Evolutionary conservation across 371 early-diverging fungal species (phyloP).

Genomic region (Apophysomyces sp.): DNA sequence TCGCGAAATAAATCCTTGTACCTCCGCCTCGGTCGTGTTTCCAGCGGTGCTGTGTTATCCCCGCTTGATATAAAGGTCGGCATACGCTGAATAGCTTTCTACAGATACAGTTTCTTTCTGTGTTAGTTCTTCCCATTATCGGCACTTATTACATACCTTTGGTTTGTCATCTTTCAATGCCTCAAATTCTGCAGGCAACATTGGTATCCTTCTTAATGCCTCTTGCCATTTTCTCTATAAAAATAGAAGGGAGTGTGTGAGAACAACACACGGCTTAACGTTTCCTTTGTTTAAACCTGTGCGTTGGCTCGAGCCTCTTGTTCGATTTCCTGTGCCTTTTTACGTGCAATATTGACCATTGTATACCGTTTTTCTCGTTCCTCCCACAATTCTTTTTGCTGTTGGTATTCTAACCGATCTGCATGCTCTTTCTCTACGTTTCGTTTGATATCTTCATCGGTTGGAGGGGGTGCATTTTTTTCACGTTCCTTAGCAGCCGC

Average conservation of each 20-base stretch:
- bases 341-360: constrained; percentile 12
- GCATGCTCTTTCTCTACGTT: constrained; percentile 3
- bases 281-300: background rate
- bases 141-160: background rate
- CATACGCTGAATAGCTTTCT: background rate
- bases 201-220: constrained; percentile 14
- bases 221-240: constrained; percentile 14
- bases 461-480: background rate
- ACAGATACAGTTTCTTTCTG: too few relatives aligned
- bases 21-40: background rate
- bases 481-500: constrained; percentile 12
- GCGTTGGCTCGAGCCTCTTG: constrained; percentile 6
- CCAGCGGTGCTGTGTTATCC: background rate
- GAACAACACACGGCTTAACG: background rate
- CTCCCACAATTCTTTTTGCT: constrained; percentile 17
- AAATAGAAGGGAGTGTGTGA: background rate
- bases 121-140: background rate
- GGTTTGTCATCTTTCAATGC: background rate
- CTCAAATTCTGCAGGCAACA: constrained; percentile 7
- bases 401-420: background rate
- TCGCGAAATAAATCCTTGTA: background rate
- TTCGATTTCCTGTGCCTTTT: constrained; percentile 10
- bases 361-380: constrained; percentile 14
- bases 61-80: constrained; percentile 5
- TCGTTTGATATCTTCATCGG: background rate